phyloP scores from a whole-genome alignment of 2,329 filamentous ascomycete species.

The Ophiocordyceps robertsii region DNA sequence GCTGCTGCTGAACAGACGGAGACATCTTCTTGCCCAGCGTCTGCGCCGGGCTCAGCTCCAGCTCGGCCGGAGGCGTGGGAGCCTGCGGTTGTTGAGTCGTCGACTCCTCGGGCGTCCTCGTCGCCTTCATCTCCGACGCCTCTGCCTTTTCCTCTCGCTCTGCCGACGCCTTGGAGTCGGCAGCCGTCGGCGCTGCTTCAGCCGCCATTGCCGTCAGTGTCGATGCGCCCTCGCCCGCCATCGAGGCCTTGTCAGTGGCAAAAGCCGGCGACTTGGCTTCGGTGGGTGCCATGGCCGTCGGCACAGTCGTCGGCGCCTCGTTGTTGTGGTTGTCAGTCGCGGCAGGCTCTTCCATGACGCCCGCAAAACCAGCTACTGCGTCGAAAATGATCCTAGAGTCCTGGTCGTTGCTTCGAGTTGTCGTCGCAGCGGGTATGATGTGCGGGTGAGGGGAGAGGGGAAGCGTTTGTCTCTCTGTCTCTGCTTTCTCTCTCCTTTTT shows the following conservation, averaged over 20 bases:
- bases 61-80: slow-evolving; percentile 1
- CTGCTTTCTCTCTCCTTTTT: too few relatives aligned
- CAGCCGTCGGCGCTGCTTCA: neutral
- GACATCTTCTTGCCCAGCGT: neutral
- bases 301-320: neutral
- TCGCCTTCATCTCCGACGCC: neutral
- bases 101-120: neutral
- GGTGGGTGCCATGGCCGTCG: neutral
- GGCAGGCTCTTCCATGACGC: neutral
- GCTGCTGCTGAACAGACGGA: neutral
- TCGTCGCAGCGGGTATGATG: neutral
- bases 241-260: too few relatives aligned
- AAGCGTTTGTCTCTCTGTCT: too few relatives aligned
- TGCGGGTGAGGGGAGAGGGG: too few relatives aligned
- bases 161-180: neutral
- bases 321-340: neutral
- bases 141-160: neutral
- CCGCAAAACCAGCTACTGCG: neutral
- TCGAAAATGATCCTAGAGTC: neutral
- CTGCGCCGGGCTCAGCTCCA: neutral
- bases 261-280: too few relatives aligned
- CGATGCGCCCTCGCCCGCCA: neutral
- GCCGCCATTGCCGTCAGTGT: neutral
- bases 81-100: neutral
- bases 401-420: neutral